phyloP scores from a whole-genome alignment of 1,284 basidiomycete species.

The Phellopilus nigrolimitatus region DNA sequence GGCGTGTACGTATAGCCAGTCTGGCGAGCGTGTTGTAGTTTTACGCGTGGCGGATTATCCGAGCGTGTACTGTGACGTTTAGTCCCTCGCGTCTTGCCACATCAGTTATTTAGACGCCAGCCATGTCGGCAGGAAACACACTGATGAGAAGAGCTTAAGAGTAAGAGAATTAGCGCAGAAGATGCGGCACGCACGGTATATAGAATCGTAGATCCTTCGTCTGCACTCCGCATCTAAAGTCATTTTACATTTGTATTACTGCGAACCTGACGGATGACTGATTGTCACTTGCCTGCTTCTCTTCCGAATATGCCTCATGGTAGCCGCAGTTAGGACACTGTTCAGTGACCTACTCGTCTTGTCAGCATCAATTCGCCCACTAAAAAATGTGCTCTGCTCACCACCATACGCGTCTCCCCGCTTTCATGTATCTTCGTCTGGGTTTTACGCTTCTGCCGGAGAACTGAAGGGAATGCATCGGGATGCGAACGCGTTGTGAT shows the following conservation, averaged over 20 bases:
- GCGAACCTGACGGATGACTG: neutral
- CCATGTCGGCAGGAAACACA: conserved; percentile 69
- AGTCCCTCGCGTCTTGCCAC: neutral
- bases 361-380: conserved; percentile 7
- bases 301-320: conserved; percentile 73
- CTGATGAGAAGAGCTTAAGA: conserved; percentile 31
- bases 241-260: neutral
- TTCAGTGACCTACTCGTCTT: conserved; percentile 69
- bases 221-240: conserved; percentile 75
- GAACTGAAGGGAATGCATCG: conserved; percentile 88
- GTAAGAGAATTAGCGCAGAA: neutral
- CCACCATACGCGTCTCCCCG: conserved; percentile 71
- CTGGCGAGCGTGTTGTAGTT: neutral
- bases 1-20: conserved; percentile 75
- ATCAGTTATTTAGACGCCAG: conserved; percentile 72
- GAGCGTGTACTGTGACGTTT: neutral
- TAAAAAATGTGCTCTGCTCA: conserved; percentile 31
- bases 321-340: conserved; percentile 90
- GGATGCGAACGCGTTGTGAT: conserved; percentile 90
- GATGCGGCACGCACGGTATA: conserved; percentile 53
- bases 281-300: conserved; percentile 56
- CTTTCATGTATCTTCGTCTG: conserved; percentile 79
- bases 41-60: neutral
- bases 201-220: conserved; percentile 86
- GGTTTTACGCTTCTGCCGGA: conserved; percentile 88